Base-by-base conservation (phyloP, 257 asterid species). In the Eucommia ulmoides region DNA sequence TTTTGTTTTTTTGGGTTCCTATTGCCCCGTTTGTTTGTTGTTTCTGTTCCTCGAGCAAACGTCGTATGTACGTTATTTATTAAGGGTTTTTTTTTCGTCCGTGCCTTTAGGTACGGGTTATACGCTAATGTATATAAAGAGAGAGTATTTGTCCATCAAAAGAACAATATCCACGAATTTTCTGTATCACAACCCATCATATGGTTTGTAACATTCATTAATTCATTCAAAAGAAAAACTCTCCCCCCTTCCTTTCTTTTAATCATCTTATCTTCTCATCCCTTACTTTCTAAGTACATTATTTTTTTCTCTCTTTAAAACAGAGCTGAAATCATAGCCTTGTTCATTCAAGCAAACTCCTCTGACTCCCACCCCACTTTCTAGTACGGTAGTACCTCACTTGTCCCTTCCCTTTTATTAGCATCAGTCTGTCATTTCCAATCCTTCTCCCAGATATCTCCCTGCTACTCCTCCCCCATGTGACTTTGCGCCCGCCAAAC, bases 381-480 rank as follows among this genome's bases (percentile, higher is more conserved):
- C n/a, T n/a, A n/a, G n/a, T n/a, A n/a, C n/a, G n/a, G n/a, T 75
- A 82, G 74, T 72, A 78, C 81, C 84, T 80, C 82, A 53, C 81
- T 81, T 88, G 92, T 88, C 94, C 88, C 95, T 81, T 73, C 78
- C 84, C 68, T 78, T 81, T 79, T 77, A 65, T 73, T 70, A 65
- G 41, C 69, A 80, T 51, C 58, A 52, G 67, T 74, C 89, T 88
- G 95, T 88, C 95, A 67, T 73, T 81, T 79, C 84, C 97, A 79
- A 80, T 88, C 95, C 93, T 79, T 88, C 95, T 84, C 95, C 73
- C 74, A 71, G 84, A 78, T 93, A 87, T 87, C 69, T 83, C 80
- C 59, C 75, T n/a, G n/a, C 26, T 41, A 21, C 54, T 22, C 64
- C 20, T 49, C 54, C 75, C 64, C 84, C 91, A 75, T 75, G 92